phyloP scores from a whole-genome alignment of 495 filamentous ascomycete species.

The Elaphomyces granulatus region DNA sequence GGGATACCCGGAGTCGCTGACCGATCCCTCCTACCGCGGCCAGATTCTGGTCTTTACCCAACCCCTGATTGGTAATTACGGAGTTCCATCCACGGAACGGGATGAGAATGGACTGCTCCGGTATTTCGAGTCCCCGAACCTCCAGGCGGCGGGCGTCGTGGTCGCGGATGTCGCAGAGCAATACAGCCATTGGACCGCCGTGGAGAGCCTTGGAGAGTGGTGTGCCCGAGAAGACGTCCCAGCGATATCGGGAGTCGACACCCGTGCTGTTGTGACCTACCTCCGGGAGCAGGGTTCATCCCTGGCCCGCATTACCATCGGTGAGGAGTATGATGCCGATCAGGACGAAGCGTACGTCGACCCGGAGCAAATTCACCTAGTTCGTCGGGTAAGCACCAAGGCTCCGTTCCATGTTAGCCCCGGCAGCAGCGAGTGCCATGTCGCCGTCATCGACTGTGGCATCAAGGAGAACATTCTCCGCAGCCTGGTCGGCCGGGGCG shows the following conservation, averaged over 20 bases:
- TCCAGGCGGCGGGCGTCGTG: constrained; percentile 90
- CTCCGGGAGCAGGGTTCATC: constrained; percentile 94
- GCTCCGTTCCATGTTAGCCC: constrained; percentile 87
- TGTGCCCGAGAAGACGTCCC: constrained; percentile 92
- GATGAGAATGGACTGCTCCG: constrained; percentile 68
- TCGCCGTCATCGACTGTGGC: constrained; percentile 93
- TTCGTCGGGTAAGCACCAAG: constrained; percentile 92
- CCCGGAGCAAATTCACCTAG: constrained; percentile 90
- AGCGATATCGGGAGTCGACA: constrained; percentile 93
- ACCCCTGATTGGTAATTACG: constrained; percentile 98
- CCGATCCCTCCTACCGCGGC: constrained; percentile 95
- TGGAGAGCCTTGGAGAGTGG: constrained; percentile 86
- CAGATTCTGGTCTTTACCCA: constrained; percentile 98
- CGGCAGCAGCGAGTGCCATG: constrained; percentile 63
- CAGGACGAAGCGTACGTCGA: constrained; percentile 95
- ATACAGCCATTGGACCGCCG: constrained; percentile 97
- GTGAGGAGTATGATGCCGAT: constrained; percentile 96
- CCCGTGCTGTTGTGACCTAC: constrained; percentile 86
- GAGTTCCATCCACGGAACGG: constrained; percentile 65
- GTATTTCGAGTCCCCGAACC: constrained; percentile 92
- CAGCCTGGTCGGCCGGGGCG: constrained; percentile 74
- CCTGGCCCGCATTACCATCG: constrained; percentile 84
- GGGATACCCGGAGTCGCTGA: constrained; percentile 95
- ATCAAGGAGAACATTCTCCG: constrained; percentile 99
- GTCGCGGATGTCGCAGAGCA: constrained; percentile 86